Evolutionary conservation across 169 alveolate genomes (phyloP), one percentile per base, ranked within the genome.

Genomic region (Amoebophrya sp.): DNA sequence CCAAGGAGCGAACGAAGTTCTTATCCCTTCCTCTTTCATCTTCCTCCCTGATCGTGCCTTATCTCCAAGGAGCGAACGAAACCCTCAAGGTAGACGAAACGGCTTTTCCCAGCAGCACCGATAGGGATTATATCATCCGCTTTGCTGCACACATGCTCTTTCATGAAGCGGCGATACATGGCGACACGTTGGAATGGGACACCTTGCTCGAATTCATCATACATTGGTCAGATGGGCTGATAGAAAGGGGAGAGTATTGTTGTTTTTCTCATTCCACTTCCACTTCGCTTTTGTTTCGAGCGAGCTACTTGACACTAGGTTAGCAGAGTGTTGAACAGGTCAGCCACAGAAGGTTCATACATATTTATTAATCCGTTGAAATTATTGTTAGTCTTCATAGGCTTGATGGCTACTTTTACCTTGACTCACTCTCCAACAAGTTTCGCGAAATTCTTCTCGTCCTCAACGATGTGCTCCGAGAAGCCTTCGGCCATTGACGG

Each of bases 401-500:
- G n/a, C n/a, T n/a, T n/a, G n/a, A n/a, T n/a, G n/a, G n/a, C n/a
- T n/a, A n/a, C n/a, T n/a, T n/a, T n/a, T n/a, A n/a, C n/a, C n/a
- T n/a, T n/a, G n/a, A n/a, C n/a, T n/a, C n/a, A n/a, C n/a, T n/a
- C n/a, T n/a, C n/a, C n/a, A n/a, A n/a, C n/a, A n/a, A n/a, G n/a
- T n/a, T n/a, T n/a, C 83, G 83, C 83, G 83, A 65, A 65, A 26
- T 65, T 65, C 26, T 65, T 65, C 33, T 10, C n/a, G 36, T 6
- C 83, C 33, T 36, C 83, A 10, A 65, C 1, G 36, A 26, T 26
- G 36, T 65, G 83, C 83, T 36, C n/a, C 33, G 83, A 65, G 83
- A 65, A 65, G 83, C 83, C 83, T 18, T 1, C 33, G 38, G 83
- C 83, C 83, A 65, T 65, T 36, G 83, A 65, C 83, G 83, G 83